Conservation (phyloP, 2,329 filamentous ascomycete genomes). For the Fusarium pseudograminearum region DNA sequence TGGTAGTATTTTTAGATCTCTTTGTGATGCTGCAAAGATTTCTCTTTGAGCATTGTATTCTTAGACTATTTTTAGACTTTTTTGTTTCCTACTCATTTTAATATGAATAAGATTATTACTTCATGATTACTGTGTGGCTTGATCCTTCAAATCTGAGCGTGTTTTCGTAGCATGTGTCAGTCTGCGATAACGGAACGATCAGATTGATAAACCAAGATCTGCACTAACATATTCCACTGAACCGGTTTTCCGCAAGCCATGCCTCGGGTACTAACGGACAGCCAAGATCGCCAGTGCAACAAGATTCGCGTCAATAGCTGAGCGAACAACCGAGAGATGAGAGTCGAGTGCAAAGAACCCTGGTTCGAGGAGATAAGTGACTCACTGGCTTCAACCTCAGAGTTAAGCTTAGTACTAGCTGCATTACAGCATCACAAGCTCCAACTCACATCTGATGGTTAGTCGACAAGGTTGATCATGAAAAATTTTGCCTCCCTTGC, state of each 20-base stretch:
- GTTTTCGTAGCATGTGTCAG: neutral
- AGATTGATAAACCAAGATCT: conserved; percentile 1
- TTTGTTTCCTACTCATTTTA: neutral
- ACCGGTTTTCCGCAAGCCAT: neutral
- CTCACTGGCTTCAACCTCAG: neutral
- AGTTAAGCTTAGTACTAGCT: neutral
- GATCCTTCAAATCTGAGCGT: neutral
- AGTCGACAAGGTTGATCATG: neutral
- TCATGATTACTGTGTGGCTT: neutral
- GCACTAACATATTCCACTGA: neutral
- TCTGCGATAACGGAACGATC: conserved; percentile 5
- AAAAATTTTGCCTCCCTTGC: neutral
- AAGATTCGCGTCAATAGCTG: neutral
- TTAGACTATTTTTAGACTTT: neutral
- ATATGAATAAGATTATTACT: neutral
- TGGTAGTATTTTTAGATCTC: conserved; percentile 19
- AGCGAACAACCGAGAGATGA: neutral
- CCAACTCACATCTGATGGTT: neutral
- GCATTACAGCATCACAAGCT: neutral
- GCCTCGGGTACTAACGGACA: neutral
- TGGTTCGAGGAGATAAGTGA: too few species aligned
- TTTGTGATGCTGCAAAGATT: conserved; percentile 28
- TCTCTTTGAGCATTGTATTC: neutral
- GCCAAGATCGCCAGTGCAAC: neutral
- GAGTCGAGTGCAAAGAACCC: too few species aligned